These are phyloP conservation scores for Quercus bicolor DNA, from an alignment of 306 rosid genomes.

Conservation along the genomic window DNA sequence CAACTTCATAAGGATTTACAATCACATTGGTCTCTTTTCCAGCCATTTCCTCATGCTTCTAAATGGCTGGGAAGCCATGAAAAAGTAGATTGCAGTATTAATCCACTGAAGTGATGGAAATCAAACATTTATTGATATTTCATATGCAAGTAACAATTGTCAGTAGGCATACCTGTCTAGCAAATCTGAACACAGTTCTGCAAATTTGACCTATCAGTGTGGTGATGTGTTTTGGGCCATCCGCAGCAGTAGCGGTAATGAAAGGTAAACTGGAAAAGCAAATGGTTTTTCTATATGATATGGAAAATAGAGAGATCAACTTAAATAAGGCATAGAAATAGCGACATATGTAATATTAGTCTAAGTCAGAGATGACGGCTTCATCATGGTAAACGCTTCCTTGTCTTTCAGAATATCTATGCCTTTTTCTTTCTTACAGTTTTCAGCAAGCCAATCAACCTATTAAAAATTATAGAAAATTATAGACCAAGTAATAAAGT, in stretches of 20 bases:
- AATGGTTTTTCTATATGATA: background rate
- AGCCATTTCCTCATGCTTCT: too few relatives aligned
- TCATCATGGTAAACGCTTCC: slow-evolving; percentile 93
- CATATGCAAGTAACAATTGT: background rate
- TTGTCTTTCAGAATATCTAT: slow-evolving; percentile 36
- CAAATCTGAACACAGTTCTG: slow-evolving; percentile 84
- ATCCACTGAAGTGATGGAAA: background rate
- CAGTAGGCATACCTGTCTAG: slow-evolving; percentile 75
- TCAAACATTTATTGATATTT: too few relatives aligned
- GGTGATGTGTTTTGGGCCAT: slow-evolving; percentile 86
- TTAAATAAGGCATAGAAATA: background rate
- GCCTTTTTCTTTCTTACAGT: too few relatives aligned
- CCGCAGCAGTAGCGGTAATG: slow-evolving; percentile 89
- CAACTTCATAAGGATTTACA: too few relatives aligned
- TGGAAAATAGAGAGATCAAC: background rate
- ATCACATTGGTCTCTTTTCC: too few relatives aligned
- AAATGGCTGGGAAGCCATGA: too few relatives aligned
- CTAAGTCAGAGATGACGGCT: slow-evolving; percentile 82
- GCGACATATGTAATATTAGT: slow-evolving; percentile 64
- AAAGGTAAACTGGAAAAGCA: slow-evolving; percentile 66
- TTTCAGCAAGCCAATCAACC: too few relatives aligned
- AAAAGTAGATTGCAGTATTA: background rate
- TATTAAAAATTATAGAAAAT: too few relatives aligned
- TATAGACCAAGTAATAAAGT: too few relatives aligned
- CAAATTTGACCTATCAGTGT: slow-evolving; percentile 86